Percentiles rank a stretch among this genome's conserved stretches.
Conservation (phyloP, 352 stramenopile species). For the Globisporangium apiculatum region DNA sequence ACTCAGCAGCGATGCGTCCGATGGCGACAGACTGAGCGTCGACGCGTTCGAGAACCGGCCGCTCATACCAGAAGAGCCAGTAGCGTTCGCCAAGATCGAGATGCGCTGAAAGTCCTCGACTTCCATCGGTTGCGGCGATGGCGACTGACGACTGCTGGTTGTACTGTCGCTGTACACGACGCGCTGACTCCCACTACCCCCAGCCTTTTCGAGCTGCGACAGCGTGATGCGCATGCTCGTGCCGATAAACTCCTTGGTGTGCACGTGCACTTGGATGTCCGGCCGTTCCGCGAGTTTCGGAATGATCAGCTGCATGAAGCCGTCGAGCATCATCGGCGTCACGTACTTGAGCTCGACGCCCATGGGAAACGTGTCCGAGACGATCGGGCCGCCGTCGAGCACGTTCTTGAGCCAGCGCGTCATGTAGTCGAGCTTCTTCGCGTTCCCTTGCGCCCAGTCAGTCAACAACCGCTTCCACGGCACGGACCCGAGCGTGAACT, state of each 20-base stretch:
- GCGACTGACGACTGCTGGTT: slow-evolving; percentile 10
- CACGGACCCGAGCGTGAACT: slow-evolving; percentile 77
- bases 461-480: slow-evolving; percentile 83
- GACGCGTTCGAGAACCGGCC: slow-evolving; percentile 34
- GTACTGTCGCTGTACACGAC: not conserved
- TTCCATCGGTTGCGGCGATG: slow-evolving; percentile 26
- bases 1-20: slow-evolving; percentile 29
- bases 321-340: slow-evolving; percentile 87
- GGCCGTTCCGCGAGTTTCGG: slow-evolving; percentile 77
- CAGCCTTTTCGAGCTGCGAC: slow-evolving; percentile 40
- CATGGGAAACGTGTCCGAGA: slow-evolving; percentile 85
- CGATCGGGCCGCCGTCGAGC: slow-evolving; percentile 73
- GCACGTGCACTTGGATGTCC: slow-evolving; percentile 83
- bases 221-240: slow-evolving; percentile 87
- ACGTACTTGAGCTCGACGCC: slow-evolving; percentile 87
- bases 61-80: slow-evolving; percentile 20
- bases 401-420: slow-evolving; percentile 87
- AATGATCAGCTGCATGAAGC: slow-evolving; percentile 87
- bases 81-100: slow-evolving; percentile 42
- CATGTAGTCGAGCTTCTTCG: slow-evolving; percentile 90
- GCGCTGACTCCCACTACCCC: too few relatives aligned
- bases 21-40: slow-evolving; percentile 43
- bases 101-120: slow-evolving; percentile 68
- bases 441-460: slow-evolving; percentile 84
- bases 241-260: slow-evolving; percentile 88